These are phyloP conservation scores for Nemania bipapillata DNA, from an alignment of 2,329 filamentous ascomycete genomes.

Conservation along the genomic window DNA sequence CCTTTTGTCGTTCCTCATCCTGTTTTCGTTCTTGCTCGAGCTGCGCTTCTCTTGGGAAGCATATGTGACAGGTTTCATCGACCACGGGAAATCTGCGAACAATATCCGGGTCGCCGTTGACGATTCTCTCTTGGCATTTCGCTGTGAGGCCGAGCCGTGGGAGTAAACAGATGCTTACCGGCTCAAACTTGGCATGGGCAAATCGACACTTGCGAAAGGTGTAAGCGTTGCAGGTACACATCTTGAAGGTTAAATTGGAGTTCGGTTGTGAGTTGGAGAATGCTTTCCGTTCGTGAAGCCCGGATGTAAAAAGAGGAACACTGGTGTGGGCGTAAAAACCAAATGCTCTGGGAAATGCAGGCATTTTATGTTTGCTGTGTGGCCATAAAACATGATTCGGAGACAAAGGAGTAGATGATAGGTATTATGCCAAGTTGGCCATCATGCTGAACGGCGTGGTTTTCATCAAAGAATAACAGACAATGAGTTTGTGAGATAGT, in stretches of 20 bases:
- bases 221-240: conserved; percentile 40
- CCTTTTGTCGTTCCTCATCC: conserved; percentile 19
- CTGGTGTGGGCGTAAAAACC: not conserved
- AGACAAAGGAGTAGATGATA: too few relatives aligned
- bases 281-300: not conserved
- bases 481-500: too few relatives aligned
- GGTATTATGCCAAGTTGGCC: too few relatives aligned
- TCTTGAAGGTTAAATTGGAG: conserved; percentile 7
- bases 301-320: not conserved
- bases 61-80: conserved; percentile 38
- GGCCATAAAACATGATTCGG: too few relatives aligned
- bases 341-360: too few relatives aligned
- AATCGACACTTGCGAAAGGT: conserved; percentile 24
- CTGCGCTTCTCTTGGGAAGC: conserved; percentile 33
- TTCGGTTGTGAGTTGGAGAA: not conserved
- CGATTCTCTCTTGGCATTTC: conserved; percentile 38
- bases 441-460: too few relatives aligned
- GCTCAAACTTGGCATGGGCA: conserved; percentile 27
- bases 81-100: conserved; percentile 20
- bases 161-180: conserved; percentile 43
- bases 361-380: too few relatives aligned
- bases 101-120: conserved; percentile 33
- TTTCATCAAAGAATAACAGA: too few relatives aligned
- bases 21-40: conserved; percentile 32
- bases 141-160: conserved; percentile 42